phyloP scores from a whole-genome alignment of 768 basidiomycete species.

The Boletus sp. region DNA sequence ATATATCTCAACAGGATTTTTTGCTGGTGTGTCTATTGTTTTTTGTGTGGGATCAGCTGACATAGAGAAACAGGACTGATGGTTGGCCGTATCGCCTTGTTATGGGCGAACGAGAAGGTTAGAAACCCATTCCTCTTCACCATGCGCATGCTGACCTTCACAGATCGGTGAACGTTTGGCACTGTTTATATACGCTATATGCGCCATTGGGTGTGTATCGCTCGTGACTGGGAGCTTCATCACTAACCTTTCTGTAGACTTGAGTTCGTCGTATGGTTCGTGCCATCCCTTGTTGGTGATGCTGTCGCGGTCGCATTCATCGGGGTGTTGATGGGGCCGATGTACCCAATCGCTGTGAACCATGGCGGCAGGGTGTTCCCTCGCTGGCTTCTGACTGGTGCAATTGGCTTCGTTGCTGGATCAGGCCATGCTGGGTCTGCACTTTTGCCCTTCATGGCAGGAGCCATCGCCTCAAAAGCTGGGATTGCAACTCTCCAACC shows the following conservation, averaged over 20 bases:
- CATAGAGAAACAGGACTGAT: constrained; percentile 20
- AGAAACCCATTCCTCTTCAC: background rate
- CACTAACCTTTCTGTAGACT: constrained; percentile 37
- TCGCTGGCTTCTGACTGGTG: constrained; percentile 34
- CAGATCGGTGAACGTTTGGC: constrained; percentile 34
- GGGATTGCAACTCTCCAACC: constrained; percentile 50
- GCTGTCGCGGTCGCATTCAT: constrained; percentile 63
- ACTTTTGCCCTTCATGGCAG: constrained; percentile 50
- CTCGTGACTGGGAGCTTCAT: background rate
- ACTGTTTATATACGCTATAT: constrained; percentile 28
- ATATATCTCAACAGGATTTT: constrained; percentile 46
- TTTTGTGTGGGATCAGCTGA: background rate
- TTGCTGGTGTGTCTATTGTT: constrained; percentile 17
- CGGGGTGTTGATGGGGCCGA: constrained; percentile 70
- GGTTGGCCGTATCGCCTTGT: constrained; percentile 28
- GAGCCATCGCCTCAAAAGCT: constrained; percentile 38
- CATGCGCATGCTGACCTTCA: background rate
- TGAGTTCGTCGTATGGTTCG: constrained; percentile 67
- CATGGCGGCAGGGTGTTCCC: constrained; percentile 37
- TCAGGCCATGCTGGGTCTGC: constrained; percentile 53
- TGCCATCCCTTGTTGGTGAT: constrained; percentile 61
- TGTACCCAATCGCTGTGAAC: constrained; percentile 58
- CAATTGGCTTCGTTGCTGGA: constrained; percentile 53
- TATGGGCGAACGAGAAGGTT: constrained; percentile 32
- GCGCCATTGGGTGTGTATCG: constrained; percentile 29